These are phyloP conservation scores for Termitomyces sp. DNA, from an alignment of 1,284 basidiomycete genomes.

Conservation along the genomic window DNA sequence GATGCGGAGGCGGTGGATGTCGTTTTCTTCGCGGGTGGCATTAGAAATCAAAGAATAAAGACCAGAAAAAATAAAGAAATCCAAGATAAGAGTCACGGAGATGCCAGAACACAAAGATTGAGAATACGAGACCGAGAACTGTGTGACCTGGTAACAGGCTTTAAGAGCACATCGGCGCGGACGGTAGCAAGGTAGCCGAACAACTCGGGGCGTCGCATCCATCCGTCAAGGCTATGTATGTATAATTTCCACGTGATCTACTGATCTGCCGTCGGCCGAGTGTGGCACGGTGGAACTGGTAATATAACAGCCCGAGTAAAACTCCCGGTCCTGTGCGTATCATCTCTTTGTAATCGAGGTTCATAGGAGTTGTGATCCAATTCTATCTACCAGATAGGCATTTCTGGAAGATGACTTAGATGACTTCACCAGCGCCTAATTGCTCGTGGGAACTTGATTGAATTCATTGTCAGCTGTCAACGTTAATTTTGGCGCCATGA, in stretches of 20 bases:
- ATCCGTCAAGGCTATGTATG: slow-evolving; percentile 1
- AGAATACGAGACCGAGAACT: background rate
- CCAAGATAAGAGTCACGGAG: background rate
- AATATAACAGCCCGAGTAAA: background rate
- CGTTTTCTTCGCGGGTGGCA: slow-evolving; percentile 1
- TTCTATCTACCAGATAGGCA: background rate
- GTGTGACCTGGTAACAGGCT: background rate
- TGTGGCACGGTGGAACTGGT: background rate
- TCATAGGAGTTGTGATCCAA: background rate
- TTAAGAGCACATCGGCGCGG: slow-evolving; percentile 8
- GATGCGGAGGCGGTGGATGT: background rate
- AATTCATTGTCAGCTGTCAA: slow-evolving; percentile 1
- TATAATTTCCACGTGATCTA: background rate
- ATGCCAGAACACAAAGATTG: background rate
- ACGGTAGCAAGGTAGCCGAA: slow-evolving; percentile 2
- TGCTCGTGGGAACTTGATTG: background rate
- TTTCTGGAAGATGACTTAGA: background rate
- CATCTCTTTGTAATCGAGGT: background rate
- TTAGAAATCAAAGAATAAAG: background rate
- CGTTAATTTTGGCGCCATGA: background rate
- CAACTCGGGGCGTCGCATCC: background rate
- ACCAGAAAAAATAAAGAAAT: background rate
- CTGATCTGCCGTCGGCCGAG: background rate
- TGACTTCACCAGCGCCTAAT: slow-evolving; percentile 8
- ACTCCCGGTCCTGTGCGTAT: background rate